Base-by-base conservation (phyloP, 75 land plant species). In the Ceratopteris richardii region DNA sequence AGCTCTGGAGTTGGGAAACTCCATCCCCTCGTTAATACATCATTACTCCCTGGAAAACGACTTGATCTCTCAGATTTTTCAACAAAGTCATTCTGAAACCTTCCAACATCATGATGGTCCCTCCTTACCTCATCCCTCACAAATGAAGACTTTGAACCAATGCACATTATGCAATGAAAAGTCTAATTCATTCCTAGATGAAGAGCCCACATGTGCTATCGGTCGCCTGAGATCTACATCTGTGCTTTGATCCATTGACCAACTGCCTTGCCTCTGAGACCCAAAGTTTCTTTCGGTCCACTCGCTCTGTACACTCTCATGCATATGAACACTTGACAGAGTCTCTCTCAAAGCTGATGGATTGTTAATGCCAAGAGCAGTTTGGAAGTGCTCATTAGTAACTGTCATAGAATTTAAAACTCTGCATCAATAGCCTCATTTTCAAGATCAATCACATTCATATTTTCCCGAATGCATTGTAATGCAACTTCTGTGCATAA, bases 271-370 rank as follows among this genome's bases (percentile, higher is more conserved):
- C 50, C 2, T 46, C 22, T n/a, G 22, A 14, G 3, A 46, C 22
- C 22, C 22, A n/a, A 6, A 5, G 17, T 21, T 46, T 46, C 18
- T n/a, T 46, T 46, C 50, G 9, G 7, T 9, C 37, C 37, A 33
- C 37, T 33, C 7, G 9, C 37, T 33, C n/a, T n/a, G n/a, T 3
- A 17, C 18, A n/a, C 50, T 46, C 17, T 46, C 50, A 5, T 46
- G 50, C 3, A 17, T n/a, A 6, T 14, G 60, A 16, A 80, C 54
- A 43, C 64, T 74, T 44, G 60, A 64, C 50, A 84, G 61, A 17
- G 85, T 78, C 57, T 93, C 98, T 48, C 98, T 78, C 61, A n/a
- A n/a, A n/a, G n/a, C n/a, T n/a, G n/a, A n/a, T n/a, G n/a, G n/a
- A n/a, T n/a, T n/a, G n/a, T n/a, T n/a, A n/a, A n/a, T n/a, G n/a